Evolutionary conservation across 441 rosid genomes (phyloP), one percentile per base, ranked within the genome.

Genomic region (Omphalea diandra): DNA sequence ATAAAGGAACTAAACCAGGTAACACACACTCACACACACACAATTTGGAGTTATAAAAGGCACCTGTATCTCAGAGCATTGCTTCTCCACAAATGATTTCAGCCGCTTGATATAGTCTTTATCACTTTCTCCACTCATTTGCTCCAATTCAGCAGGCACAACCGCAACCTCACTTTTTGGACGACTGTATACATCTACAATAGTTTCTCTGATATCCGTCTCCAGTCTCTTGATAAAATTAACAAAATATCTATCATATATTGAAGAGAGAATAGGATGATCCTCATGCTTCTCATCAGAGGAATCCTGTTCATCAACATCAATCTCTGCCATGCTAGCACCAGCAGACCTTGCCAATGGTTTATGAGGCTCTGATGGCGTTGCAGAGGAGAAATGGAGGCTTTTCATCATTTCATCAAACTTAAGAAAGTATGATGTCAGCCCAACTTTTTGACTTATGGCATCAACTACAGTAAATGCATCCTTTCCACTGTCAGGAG

Each of bases 1-100:
- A 55, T 7, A 10, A 1, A 24, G 18, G 10, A 46, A 47, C 7
- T 12, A 58, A 31, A 59, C 49, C 22, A 32, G 12, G 44, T 32
- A 35, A 46, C 4, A 20, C 54, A 50, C 27, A 9, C 49, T 11
- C 11, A 49, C 20, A 27, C 27, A 53, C 1, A 27, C 43, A 62
- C 43, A 67, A 24, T 1, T 43, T 7, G 11, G n/a, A 17, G 38
- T 40, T 26, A 4, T 26, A 49, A 67, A 57, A 57, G 32, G 38
- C 75, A 88, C 98, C 97, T 93, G 97, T 76, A 93, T 87, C 80
- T 93, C 97, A 11, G 83, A 83, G 82, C 98, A 93, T 71, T 93
- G 97, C 81, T 83, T 88, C 84, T 90, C 95, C 67, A 90, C 73
- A 74, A 93, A 93, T 64, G 85, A 82, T 81, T 84, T 93, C 75